Evolutionary conservation across 257 asterid genomes (phyloP).

Genomic region (Osmanthus fragrans): DNA sequence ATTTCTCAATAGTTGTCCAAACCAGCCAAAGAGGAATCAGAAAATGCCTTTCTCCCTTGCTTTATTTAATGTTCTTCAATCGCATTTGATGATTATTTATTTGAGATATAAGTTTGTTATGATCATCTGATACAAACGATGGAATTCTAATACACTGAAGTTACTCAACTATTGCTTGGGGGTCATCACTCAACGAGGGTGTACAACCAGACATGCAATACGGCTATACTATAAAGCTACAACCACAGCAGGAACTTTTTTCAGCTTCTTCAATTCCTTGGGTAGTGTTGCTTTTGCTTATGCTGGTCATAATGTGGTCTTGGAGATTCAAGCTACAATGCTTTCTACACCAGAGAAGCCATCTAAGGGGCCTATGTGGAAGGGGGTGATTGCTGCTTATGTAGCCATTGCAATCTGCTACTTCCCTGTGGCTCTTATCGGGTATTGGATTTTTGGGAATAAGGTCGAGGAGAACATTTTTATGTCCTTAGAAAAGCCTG

Average conservation of each 20-base stretch:
- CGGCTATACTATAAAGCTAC: background rate
- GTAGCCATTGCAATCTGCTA: constrained; percentile 35
- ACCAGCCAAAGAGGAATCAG: too few relatives aligned
- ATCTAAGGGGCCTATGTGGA: constrained; percentile 49
- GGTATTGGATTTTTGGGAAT: constrained; percentile 37
- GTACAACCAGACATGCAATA: constrained; percentile 25
- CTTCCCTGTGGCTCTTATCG: constrained; percentile 42
- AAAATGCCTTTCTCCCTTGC: too few relatives aligned
- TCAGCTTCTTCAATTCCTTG: constrained; percentile 33
- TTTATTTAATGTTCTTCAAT: too few relatives aligned
- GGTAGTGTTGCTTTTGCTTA: constrained; percentile 42
- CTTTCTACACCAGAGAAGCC: constrained; percentile 44
- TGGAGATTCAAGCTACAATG: constrained; percentile 50
- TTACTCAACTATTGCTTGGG: constrained; percentile 40
- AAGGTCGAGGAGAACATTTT: constrained; percentile 37
- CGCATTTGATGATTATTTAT: background rate
- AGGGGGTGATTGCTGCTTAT: constrained; percentile 38
- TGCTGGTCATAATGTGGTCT: constrained; percentile 49
- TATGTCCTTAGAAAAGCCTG: constrained; percentile 24
- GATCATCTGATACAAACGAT: too few relatives aligned
- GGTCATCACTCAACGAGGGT: constrained; percentile 14
- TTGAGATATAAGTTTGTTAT: too few relatives aligned
- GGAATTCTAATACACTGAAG: constrained; percentile 3
- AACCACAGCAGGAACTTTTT: constrained; percentile 1
- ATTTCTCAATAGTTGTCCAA: too few relatives aligned